Conservation (phyloP, 1,139 yeast genomes). For the Hanseniaspora sp. region DNA sequence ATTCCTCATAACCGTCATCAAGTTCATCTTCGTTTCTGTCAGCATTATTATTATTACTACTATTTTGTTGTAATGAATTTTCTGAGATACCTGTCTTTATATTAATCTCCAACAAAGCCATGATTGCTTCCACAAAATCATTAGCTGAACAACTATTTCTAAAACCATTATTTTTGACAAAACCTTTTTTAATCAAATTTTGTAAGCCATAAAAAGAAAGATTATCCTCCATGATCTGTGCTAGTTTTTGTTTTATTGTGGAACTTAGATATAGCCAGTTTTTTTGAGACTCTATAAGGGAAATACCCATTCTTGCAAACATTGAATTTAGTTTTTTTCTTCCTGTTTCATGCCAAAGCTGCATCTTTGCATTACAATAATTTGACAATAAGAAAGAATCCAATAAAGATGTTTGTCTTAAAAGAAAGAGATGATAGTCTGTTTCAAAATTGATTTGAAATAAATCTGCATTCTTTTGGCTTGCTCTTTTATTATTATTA, state of each 20-base stretch:
- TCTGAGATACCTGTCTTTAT: conserved; percentile 24
- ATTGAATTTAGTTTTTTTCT: conserved; percentile 73
- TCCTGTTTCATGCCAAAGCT: conserved; percentile 88
- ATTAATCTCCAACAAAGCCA: conserved; percentile 72
- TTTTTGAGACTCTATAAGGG: conserved; percentile 78
- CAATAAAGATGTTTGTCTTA: conserved; percentile 88
- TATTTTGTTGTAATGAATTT: conserved; percentile 17
- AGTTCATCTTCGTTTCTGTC: conserved; percentile 21
- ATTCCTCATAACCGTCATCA: conserved; percentile 30
- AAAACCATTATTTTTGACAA: conserved; percentile 73
- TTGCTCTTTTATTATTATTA: conserved; percentile 25
- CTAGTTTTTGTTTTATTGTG: conserved; percentile 60
- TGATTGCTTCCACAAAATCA: conserved; percentile 81
- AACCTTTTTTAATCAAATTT: conserved; percentile 76
- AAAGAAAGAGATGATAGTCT: conserved; percentile 74
- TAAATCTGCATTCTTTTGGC: conserved; percentile 38
- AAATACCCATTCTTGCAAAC: conserved; percentile 94
- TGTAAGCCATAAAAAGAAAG: conserved; percentile 70
- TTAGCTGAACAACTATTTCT: conserved; percentile 82
- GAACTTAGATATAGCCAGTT: conserved; percentile 88
- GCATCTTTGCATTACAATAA: conserved; percentile 76
- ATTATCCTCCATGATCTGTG: conserved; percentile 57
- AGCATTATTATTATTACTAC: conserved; percentile 20
- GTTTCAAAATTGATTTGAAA: conserved; percentile 56
- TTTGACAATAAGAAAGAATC: conserved; percentile 84